Conservation (phyloP, 2,329 filamentous ascomycete genomes). For the Scedosporium apiospermum region DNA sequence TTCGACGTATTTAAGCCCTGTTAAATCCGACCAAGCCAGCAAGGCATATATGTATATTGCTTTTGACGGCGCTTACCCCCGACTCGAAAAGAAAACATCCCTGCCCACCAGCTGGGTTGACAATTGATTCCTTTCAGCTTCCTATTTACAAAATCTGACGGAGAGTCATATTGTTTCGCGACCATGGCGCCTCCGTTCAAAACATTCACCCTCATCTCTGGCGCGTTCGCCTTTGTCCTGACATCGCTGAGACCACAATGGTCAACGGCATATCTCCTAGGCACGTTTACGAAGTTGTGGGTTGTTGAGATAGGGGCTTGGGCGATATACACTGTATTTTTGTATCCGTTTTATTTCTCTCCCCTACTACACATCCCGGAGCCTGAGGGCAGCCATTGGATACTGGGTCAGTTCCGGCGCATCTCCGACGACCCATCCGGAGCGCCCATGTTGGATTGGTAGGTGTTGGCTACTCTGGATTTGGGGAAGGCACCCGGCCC, state of each 20-base stretch:
- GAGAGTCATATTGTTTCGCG: background rate
- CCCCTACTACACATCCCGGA: conserved; percentile 38
- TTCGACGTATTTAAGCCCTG: too few relatives aligned
- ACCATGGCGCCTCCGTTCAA: background rate
- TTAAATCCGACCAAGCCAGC: too few relatives aligned
- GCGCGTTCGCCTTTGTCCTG: background rate
- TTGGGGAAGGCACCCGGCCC: background rate
- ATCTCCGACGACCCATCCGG: conserved; percentile 26
- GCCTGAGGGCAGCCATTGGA: conserved; percentile 31
- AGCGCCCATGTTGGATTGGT: conserved; percentile 39
- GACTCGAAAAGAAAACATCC: too few relatives aligned
- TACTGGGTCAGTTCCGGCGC: conserved; percentile 35
- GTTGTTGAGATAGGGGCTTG: conserved; percentile 23
- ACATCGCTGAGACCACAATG: background rate
- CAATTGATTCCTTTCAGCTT: background rate
- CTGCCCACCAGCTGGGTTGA: too few relatives aligned
- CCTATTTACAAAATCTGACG: background rate
- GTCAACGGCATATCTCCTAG: background rate
- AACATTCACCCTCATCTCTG: background rate
- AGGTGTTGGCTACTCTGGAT: conserved; percentile 7
- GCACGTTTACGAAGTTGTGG: conserved; percentile 17
- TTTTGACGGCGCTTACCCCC: too few relatives aligned
- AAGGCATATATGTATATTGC: too few relatives aligned
- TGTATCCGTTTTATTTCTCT: conserved; percentile 41
- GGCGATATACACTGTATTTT: conserved; percentile 30